These are phyloP conservation scores for Verticillium tricorpus DNA, from an alignment of 2,329 filamentous ascomycete species.

Conservation along the genomic window DNA sequence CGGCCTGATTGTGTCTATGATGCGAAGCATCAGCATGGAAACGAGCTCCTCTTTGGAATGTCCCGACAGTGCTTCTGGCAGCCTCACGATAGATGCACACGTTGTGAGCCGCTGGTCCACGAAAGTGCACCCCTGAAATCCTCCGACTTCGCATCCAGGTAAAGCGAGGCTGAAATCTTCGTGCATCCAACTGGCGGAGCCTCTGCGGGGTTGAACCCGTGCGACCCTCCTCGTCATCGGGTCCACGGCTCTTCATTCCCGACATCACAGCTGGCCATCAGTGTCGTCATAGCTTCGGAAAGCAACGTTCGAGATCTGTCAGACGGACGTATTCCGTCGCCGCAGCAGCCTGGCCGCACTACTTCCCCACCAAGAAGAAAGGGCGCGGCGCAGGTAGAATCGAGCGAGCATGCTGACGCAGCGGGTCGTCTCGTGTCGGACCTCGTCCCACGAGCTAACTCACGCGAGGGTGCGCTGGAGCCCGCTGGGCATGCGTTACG, in stretches of 20 bases:
- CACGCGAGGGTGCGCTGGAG: not conserved
- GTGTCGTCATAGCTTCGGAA: not conserved
- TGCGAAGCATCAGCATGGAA: not conserved
- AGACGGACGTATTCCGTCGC: not conserved
- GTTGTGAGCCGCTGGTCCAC: not conserved
- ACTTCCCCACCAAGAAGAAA: not conserved
- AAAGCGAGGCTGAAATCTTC: not conserved
- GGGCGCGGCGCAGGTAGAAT: not conserved
- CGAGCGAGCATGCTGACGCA: not conserved
- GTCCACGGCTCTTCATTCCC: not conserved
- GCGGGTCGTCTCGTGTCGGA: not conserved
- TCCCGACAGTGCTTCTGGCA: not conserved
- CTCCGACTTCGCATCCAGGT: not conserved
- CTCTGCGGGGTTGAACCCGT: not conserved
- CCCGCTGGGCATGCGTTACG: not conserved
- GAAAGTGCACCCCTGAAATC: not conserved
- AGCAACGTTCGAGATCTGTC: too few relatives aligned
- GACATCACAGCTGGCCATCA: not conserved
- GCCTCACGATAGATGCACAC: not conserved
- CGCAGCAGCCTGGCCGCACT: not conserved
- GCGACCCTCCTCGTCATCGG: not conserved
- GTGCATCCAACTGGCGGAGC: not conserved
- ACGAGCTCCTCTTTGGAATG: not conserved
- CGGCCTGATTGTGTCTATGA: not conserved
- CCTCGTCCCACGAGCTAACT: not conserved